These are phyloP conservation scores for Leccinellum albellum DNA, from an alignment of 768 basidiomycete species.

Conservation along the genomic window DNA sequence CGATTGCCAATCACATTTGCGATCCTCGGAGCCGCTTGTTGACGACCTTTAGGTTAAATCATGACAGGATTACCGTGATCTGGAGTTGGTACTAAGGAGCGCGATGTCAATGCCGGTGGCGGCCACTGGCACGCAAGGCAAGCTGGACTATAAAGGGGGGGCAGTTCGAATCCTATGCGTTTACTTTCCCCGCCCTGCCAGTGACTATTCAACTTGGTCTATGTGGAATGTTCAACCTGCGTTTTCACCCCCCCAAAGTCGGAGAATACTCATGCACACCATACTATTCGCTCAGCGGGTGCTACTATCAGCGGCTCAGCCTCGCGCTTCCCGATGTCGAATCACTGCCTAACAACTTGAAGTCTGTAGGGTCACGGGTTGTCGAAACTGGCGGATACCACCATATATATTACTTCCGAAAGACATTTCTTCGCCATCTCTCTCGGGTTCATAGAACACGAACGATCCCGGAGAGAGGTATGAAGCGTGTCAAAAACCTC, in stretches of 20 bases:
- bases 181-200: not conserved
- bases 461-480: not conserved
- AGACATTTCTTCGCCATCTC: not conserved
- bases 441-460: not conserved
- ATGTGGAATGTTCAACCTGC: not conserved
- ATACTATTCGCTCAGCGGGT: too few relatives aligned
- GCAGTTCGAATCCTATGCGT: not conserved
- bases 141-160: not conserved
- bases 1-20: too few relatives aligned
- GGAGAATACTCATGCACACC: not conserved
- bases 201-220: not conserved
- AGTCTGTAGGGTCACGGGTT: not conserved
- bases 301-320: too few relatives aligned
- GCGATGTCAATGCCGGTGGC: not conserved
- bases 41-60: too few relatives aligned
- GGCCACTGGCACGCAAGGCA: not conserved
- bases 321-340: too few relatives aligned
- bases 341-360: not conserved
- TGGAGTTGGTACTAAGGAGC: not conserved
- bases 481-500: slow-evolving; percentile 7
- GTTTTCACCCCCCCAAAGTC: not conserved
- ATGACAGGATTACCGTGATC: not conserved
- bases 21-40: too few relatives aligned
- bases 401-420: not conserved
- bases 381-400: slow-evolving; percentile 5